Percentiles rank a stretch among this genome's conserved stretches.
These are phyloP conservation scores for Talaromyces amestolkiae DNA, from an alignment of 2,329 filamentous ascomycete species.

Conservation along the genomic window DNA sequence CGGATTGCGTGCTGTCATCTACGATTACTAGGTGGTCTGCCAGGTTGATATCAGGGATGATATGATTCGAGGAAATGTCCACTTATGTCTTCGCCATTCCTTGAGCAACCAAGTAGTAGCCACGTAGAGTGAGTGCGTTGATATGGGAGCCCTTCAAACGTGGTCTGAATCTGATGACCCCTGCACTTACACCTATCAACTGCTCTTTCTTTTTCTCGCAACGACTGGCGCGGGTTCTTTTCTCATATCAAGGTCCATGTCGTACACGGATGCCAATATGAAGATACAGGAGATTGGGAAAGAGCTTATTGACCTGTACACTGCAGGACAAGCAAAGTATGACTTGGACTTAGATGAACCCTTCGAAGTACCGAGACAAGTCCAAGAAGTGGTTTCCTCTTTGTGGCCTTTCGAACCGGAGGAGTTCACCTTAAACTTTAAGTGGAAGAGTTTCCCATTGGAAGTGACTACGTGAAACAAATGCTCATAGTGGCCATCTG, in stretches of 20 bases:
- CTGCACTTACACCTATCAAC: too few species aligned
- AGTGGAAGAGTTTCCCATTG: constrained; percentile 10
- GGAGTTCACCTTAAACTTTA: constrained; percentile 1
- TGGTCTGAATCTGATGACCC: too few species aligned
- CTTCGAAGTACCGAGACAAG: background rate
- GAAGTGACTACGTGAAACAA: background rate
- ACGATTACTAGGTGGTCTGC: background rate
- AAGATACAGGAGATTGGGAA: constrained; percentile 2
- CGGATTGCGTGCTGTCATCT: background rate
- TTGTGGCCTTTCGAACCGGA: background rate
- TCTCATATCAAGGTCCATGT: background rate
- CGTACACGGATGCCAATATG: background rate
- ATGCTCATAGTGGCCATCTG: too few species aligned
- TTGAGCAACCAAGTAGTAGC: background rate
- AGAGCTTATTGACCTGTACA: background rate
- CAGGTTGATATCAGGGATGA: background rate
- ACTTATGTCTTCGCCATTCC: background rate
- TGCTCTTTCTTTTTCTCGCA: too few species aligned
- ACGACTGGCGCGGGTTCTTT: background rate
- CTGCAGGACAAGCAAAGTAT: background rate
- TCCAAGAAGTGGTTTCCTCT: constrained; percentile 1
- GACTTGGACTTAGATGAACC: background rate
- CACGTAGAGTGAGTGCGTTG: background rate
- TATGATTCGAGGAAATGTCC: background rate
- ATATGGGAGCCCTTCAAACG: background rate